Percentiles rank a stretch among this genome's conserved stretches.
These are phyloP conservation scores for Pulveroboletus frians DNA, from an alignment of 768 basidiomycete species.

Conservation along the genomic window DNA sequence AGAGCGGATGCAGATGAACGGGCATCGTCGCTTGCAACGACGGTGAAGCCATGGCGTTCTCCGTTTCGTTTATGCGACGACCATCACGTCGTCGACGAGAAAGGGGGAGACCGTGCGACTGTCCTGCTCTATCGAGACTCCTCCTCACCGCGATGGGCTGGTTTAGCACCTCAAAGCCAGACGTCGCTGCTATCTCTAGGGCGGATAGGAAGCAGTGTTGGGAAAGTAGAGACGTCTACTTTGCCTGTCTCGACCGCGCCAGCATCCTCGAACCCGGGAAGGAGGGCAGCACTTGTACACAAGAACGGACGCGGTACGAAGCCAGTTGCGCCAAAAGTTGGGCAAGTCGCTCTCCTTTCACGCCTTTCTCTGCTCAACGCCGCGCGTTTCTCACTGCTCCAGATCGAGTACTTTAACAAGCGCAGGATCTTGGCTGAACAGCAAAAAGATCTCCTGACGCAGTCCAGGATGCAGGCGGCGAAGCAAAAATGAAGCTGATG, in stretches of 20 bases:
- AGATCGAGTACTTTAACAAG: conserved; percentile 97
- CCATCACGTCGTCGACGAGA: conserved; percentile 6
- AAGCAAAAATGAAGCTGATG: conserved; percentile 17
- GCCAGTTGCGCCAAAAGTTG: conserved; percentile 82
- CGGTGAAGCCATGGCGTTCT: conserved; percentile 23
- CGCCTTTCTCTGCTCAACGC: conserved; percentile 1
- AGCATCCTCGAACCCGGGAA: conserved; percentile 72
- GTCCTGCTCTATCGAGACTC: conserved; percentile 4
- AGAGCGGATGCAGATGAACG: conserved; percentile 70
- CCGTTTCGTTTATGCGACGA: not conserved
- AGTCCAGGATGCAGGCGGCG: conserved; percentile 35
- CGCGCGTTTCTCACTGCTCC: not conserved
- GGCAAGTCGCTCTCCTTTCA: conserved; percentile 46
- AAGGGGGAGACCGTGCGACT: conserved; percentile 13
- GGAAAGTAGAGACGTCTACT: conserved; percentile 80
- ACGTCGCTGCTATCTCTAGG: conserved; percentile 42
- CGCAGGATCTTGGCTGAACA: conserved; percentile 76
- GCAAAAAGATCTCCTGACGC: conserved; percentile 65
- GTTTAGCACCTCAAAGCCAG: conserved; percentile 36
- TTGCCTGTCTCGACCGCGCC: conserved; percentile 70
- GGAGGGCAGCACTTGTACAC: conserved; percentile 54
- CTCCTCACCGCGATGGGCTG: conserved; percentile 23
- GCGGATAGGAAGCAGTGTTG: conserved; percentile 80
- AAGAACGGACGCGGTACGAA: conserved; percentile 58
- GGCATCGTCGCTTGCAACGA: conserved; percentile 41